Evolutionary conservation across 805 yeast genomes (phyloP), one percentile per base, ranked within the genome.

Genomic region (Brettanomyces naardenensis): DNA sequence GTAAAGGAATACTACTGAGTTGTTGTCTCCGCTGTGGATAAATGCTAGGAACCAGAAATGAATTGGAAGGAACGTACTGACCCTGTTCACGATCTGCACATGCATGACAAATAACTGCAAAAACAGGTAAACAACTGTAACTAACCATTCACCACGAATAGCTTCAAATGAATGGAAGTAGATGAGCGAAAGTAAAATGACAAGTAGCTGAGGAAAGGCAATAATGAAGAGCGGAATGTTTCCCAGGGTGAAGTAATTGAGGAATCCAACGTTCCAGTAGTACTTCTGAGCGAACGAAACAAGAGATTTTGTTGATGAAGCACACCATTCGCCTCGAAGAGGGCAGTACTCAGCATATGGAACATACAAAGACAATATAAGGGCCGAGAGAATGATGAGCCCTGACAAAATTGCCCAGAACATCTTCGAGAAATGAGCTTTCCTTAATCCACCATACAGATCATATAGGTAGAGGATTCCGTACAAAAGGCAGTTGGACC

Each of bases 201-300:
- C 53, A 1, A 64, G 19, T 5, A 84, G 52, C 14, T 78, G 75
- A 2, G 97, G 97, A 1, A 73, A 39, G 0, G 84, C 90, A 49
- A 92, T 65, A 7, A 78, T 21, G 54, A 92, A 90, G 57, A 89
- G 84, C 9, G 96, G 95, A 6, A 85, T 58, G 50, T 92, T 90
- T 51, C 76, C 77, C 0, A 67, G 41, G 0, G 92, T 81, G 90
- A 96, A 92, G 59, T 92, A 92, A 29, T 60, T 65, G 39, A 92
- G 57, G 37, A 89, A 75, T 0, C 98, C 97, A 31, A 67, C 71
- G 47, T 78, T 73, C 98, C 98, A 92, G 56, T 90, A 88, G 45
- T 76, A 68, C 1, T 61, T 41, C 58, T 92, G 98, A 5, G 94
- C 83, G 55, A 69, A 85, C 3, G 73, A 56, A 48, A 78, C 78